Evolutionary conservation across 2,329 filamentous ascomycete genomes (phyloP).

Genomic region (Fusarium sp.): DNA sequence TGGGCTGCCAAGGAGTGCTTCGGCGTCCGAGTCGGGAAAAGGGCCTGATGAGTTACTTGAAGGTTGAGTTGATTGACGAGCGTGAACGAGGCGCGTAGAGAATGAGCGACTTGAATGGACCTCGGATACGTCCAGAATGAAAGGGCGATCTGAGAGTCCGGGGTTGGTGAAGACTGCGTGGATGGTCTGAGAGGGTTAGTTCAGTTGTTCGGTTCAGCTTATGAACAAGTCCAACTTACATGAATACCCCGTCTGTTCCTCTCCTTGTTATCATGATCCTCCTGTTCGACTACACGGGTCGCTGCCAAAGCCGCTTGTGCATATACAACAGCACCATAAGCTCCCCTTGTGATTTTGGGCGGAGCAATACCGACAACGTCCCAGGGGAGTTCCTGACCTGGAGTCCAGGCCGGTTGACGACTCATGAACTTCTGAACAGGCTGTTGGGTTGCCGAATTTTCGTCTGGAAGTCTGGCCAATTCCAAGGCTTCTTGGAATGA

Average conservation of each 20-base stretch:
- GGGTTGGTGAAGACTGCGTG: constrained; percentile 65
- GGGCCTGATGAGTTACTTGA: constrained; percentile 51
- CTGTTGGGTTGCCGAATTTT: neutral
- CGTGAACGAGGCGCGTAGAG: constrained; percentile 61
- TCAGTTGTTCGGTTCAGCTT: neutral
- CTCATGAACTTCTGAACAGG: constrained; percentile 46
- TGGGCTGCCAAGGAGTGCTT: constrained; percentile 53
- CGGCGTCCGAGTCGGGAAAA: constrained; percentile 55
- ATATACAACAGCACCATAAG: constrained; percentile 54
- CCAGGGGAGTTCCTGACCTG: constrained; percentile 48
- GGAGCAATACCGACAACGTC: constrained; percentile 25
- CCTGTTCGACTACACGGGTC: constrained; percentile 48
- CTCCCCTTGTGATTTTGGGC: constrained; percentile 38
- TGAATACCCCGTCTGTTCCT: constrained; percentile 50
- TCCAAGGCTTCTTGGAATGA: constrained; percentile 48
- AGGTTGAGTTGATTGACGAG: constrained; percentile 57
- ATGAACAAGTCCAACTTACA: constrained; percentile 44
- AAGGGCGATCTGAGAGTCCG: constrained; percentile 61
- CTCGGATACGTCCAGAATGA: constrained; percentile 61
- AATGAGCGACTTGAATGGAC: constrained; percentile 61
- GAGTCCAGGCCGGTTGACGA: constrained; percentile 48
- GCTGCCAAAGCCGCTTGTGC: constrained; percentile 52
- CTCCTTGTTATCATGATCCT: constrained; percentile 36
- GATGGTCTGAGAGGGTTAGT: constrained; percentile 57
- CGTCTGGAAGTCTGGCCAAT: constrained; percentile 39